A percentile compares a stretch with the other conserved stretches of the same genome.
Conservation (phyloP, 2,329 filamentous ascomycete genomes). For the Diaporthe nobilis region DNA sequence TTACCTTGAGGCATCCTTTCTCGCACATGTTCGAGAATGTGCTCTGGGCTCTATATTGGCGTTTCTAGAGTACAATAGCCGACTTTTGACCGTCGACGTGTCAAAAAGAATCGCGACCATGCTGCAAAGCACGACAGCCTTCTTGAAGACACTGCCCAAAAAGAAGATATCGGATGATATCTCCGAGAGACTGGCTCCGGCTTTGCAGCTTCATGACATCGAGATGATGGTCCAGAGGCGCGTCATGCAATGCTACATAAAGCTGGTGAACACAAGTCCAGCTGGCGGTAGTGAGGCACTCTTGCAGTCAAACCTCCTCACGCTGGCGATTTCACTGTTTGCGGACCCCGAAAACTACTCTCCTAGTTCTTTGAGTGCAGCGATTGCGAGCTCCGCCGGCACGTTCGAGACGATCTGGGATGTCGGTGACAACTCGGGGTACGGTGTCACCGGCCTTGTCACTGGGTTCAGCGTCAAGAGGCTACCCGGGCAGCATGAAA, state of each 20-base stretch:
- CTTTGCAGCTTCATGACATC: slow-evolving; percentile 89
- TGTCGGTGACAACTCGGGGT: slow-evolving; percentile 92
- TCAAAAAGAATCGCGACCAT: slow-evolving; percentile 93
- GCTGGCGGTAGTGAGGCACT: slow-evolving; percentile 87
- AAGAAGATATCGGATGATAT: slow-evolving; percentile 92
- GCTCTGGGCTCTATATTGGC: slow-evolving; percentile 91
- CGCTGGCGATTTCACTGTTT: slow-evolving; percentile 90
- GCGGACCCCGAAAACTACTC: slow-evolving; percentile 92
- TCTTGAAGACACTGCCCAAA: slow-evolving; percentile 85
- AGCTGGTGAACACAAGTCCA: slow-evolving; percentile 89
- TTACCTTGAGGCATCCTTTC: slow-evolving; percentile 89
- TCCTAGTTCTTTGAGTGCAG: slow-evolving; percentile 86
- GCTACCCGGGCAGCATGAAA: slow-evolving; percentile 78
- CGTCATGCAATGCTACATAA: slow-evolving; percentile 94
- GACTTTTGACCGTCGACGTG: slow-evolving; percentile 91
- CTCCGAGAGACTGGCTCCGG: slow-evolving; percentile 84
- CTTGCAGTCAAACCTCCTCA: slow-evolving; percentile 91
- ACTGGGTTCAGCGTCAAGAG: slow-evolving; percentile 80
- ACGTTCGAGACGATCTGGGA: slow-evolving; percentile 97
- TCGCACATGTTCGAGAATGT: slow-evolving; percentile 95
- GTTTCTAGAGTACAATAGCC: slow-evolving; percentile 94
- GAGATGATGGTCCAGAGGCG: slow-evolving; percentile 93
- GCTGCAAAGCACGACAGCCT: slow-evolving; percentile 94
- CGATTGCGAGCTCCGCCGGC: slow-evolving; percentile 90
- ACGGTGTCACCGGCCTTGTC: slow-evolving; percentile 90